Conservation (phyloP, 257 asterid species). For the Cynanchum wilfordii region DNA sequence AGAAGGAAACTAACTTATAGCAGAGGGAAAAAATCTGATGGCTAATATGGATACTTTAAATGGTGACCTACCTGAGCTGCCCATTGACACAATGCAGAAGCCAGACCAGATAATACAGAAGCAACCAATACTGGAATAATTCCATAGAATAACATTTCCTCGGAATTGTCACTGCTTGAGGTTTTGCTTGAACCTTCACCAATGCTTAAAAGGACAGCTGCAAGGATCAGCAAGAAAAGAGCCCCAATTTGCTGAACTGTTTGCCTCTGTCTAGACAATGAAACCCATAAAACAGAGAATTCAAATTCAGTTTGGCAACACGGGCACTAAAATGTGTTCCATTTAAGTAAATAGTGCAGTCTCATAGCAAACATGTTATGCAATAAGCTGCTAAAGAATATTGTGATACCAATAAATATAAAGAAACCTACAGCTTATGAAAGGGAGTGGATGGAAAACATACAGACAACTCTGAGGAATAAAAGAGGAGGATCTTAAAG, state of each 20-base stretch:
- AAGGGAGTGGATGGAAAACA: not conserved
- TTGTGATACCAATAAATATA: not conserved
- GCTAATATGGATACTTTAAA: not conserved
- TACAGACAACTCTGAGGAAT: not conserved
- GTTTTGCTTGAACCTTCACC: constrained; percentile 94
- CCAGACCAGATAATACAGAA: constrained; percentile 93
- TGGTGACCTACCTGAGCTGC: constrained; percentile 77
- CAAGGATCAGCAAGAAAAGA: constrained; percentile 77
- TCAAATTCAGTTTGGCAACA: not conserved
- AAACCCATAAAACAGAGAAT: constrained; percentile 10
- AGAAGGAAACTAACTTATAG: constrained; percentile 16
- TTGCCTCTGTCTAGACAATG: constrained; percentile 68
- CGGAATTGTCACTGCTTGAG: constrained; percentile 52
- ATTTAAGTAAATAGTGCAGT: not conserved
- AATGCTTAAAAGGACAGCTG: constrained; percentile 75
- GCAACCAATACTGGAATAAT: constrained; percentile 84
- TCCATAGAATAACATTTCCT: constrained; percentile 73
- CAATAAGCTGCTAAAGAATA: not conserved
- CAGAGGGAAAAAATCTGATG: not conserved
- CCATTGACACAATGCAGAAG: constrained; percentile 98
- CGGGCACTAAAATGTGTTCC: not conserved
- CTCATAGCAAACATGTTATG: not conserved
- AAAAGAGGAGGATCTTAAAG: not conserved
- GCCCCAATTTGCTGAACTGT: constrained; percentile 92
- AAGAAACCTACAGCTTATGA: not conserved